A percentile compares a stretch with the other conserved stretches of the same genome.
Evolutionary conservation across 306 rosid species (phyloP).

Genomic region (Rosa rugosa): DNA sequence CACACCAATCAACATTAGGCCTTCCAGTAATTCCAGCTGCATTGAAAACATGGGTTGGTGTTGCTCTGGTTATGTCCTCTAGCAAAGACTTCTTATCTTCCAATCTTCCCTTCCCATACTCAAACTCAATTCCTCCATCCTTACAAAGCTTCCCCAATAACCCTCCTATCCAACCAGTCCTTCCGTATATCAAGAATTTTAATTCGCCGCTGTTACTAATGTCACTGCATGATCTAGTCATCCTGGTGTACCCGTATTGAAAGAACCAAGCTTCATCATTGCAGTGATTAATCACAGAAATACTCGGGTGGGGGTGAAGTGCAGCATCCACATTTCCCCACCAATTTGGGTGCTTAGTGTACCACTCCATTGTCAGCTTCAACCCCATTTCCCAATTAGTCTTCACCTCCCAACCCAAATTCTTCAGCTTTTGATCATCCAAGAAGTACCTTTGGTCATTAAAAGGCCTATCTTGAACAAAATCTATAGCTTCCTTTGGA

Average conservation of each 20-base stretch:
- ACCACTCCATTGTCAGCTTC: conserved; percentile 64
- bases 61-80: conserved; percentile 50
- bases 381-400: conserved; percentile 67
- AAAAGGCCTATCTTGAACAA: conserved; percentile 76
- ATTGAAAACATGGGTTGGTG: conserved; percentile 66
- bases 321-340: conserved; percentile 79
- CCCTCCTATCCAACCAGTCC: conserved; percentile 74
- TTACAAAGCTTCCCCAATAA: conserved; percentile 60
- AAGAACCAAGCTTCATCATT: conserved; percentile 58
- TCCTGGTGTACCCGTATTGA: conserved; percentile 45
- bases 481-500: conserved; percentile 47
- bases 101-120: conserved; percentile 60
- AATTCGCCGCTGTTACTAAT: conserved; percentile 19
- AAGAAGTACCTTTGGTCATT: conserved; percentile 74
- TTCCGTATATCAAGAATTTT: conserved; percentile 70
- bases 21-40: conserved; percentile 79
- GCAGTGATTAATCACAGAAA: conserved; percentile 45
- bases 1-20: conserved; percentile 83
- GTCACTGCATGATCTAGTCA: conserved; percentile 49
- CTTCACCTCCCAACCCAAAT: conserved; percentile 66
- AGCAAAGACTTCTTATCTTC: conserved; percentile 54
- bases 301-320: conserved; percentile 58
- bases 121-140: conserved; percentile 50
- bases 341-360: conserved; percentile 56
- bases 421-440: conserved; percentile 70